These are phyloP conservation scores for Lactifluus echinatus DNA, from an alignment of 768 basidiomycete genomes.

Conservation along the genomic window DNA sequence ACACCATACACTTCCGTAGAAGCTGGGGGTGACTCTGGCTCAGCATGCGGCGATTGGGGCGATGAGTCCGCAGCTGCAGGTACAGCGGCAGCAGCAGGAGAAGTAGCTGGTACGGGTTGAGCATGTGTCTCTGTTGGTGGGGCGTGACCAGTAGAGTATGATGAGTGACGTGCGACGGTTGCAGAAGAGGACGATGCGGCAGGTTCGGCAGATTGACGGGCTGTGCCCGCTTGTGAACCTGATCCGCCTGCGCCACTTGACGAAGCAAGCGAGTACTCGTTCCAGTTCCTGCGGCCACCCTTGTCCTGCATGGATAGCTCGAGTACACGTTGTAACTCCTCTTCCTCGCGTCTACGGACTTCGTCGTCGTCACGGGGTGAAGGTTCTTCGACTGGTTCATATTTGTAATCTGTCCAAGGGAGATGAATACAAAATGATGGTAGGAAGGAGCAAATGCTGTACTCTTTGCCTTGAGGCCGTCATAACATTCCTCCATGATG, in stretches of 20 bases:
- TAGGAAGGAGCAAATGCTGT: conserved; percentile 17
- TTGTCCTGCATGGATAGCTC: conserved; percentile 92
- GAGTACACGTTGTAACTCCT: conserved; percentile 86
- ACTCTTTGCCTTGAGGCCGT: conserved; percentile 78
- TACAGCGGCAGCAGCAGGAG: conserved; percentile 1
- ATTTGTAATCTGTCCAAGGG: conserved; percentile 52
- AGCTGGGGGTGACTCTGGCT: conserved; percentile 25
- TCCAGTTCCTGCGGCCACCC: conserved; percentile 62
- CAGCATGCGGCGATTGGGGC: conserved; percentile 16
- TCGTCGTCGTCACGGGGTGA: conserved; percentile 72
- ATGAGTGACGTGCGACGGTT: conserved; percentile 21
- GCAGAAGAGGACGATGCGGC: conserved; percentile 22
- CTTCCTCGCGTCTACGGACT: conserved; percentile 77
- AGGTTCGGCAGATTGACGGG: conserved; percentile 16
- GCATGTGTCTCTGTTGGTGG: conserved; percentile 26
- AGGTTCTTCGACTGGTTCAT: conserved; percentile 51
- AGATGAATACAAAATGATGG: conserved; percentile 1
- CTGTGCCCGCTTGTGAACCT: conserved; percentile 23
- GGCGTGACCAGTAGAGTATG: conserved; percentile 46
- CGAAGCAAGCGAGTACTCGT: conserved; percentile 34
- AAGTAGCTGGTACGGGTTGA: neutral
- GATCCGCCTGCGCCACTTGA: conserved; percentile 31
- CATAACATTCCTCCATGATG: conserved; percentile 87
- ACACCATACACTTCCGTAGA: conserved; percentile 35
- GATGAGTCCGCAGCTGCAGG: conserved; percentile 22